These are phyloP conservation scores for Nakataea oryzae DNA, from an alignment of 2,329 filamentous ascomycete species.

Conservation along the genomic window DNA sequence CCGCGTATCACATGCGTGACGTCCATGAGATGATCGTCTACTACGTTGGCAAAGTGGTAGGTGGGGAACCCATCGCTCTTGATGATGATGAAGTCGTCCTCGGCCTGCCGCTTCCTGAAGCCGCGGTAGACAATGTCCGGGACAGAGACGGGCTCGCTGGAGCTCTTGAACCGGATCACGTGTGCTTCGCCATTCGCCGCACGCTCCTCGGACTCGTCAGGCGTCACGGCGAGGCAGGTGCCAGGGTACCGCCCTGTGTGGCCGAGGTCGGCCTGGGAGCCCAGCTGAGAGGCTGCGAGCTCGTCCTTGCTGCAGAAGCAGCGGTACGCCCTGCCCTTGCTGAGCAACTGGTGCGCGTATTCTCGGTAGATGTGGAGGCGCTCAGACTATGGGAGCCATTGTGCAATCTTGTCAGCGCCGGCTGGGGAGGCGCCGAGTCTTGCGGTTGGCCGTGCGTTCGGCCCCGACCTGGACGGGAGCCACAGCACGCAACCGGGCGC, in stretches of 20 bases:
- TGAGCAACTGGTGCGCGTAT: conserved; percentile 59
- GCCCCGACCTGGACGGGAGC: background rate
- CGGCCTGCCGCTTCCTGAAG: conserved; percentile 41
- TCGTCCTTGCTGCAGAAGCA: conserved; percentile 80
- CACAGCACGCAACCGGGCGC: background rate
- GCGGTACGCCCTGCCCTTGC: conserved; percentile 69
- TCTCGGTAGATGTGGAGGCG: conserved; percentile 61
- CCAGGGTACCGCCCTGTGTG: conserved; percentile 41
- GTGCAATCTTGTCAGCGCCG: background rate
- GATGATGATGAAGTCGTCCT: conserved; percentile 80
- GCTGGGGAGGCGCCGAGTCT: background rate
- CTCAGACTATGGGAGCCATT: conserved; percentile 51
- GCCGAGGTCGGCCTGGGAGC: conserved; percentile 26
- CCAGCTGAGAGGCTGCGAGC: conserved; percentile 51
- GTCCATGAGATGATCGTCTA: conserved; percentile 91
- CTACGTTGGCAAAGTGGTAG: conserved; percentile 94
- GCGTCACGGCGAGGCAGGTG: conserved; percentile 58
- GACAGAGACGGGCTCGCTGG: conserved; percentile 52
- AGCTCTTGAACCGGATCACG: conserved; percentile 65
- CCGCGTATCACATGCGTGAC: conserved; percentile 94
- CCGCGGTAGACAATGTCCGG: conserved; percentile 71
- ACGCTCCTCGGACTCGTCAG: conserved; percentile 58
- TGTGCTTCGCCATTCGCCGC: conserved; percentile 60
- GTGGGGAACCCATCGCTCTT: conserved; percentile 91
- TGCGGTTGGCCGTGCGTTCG: background rate